phyloP scores from a whole-genome alignment of 2,329 filamentous ascomycete genomes.

The Diaporthe caulivora region DNA sequence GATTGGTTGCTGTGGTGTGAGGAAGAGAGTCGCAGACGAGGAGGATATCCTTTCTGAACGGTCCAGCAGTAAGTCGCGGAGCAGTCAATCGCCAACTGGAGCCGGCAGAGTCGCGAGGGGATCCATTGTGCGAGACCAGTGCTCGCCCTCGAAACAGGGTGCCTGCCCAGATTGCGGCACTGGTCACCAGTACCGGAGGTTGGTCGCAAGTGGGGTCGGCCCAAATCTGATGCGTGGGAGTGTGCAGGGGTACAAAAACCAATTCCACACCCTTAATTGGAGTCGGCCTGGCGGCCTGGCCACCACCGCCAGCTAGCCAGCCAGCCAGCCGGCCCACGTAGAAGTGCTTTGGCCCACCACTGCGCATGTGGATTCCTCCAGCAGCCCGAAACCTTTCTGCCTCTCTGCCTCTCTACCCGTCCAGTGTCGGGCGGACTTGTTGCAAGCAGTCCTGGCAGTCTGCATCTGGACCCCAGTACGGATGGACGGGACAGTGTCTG shows the following conservation, averaged over 20 bases:
- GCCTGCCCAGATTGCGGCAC: constrained; percentile 1
- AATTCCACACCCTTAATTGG: constrained; percentile 21
- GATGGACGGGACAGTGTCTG: not conserved
- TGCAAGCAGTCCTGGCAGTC: not conserved
- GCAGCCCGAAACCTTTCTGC: too few species aligned
- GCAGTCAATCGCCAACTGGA: not conserved
- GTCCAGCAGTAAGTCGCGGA: not conserved
- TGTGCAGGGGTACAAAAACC: constrained; percentile 16
- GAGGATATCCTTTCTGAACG: not conserved
- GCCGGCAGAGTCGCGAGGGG: not conserved
- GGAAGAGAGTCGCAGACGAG: not conserved
- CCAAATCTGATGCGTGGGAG: constrained; percentile 9
- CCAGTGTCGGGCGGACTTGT: not conserved
- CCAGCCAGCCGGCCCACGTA: constrained; percentile 4
- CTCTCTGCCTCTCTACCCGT: too few species aligned
- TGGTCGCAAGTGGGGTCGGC: constrained; percentile 17
- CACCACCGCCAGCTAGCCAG: not conserved
- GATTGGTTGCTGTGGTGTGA: not conserved
- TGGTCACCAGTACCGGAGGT: not conserved
- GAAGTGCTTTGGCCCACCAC: too few species aligned
- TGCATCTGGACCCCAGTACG: not conserved
- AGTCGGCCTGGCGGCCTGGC: not conserved
- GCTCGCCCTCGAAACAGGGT: not conserved
- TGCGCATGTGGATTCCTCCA: not conserved
- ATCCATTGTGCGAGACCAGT: constrained; percentile 22